Base-by-base conservation (phyloP, 2,329 filamentous ascomycete genomes). In the Colletotrichum incanum region DNA sequence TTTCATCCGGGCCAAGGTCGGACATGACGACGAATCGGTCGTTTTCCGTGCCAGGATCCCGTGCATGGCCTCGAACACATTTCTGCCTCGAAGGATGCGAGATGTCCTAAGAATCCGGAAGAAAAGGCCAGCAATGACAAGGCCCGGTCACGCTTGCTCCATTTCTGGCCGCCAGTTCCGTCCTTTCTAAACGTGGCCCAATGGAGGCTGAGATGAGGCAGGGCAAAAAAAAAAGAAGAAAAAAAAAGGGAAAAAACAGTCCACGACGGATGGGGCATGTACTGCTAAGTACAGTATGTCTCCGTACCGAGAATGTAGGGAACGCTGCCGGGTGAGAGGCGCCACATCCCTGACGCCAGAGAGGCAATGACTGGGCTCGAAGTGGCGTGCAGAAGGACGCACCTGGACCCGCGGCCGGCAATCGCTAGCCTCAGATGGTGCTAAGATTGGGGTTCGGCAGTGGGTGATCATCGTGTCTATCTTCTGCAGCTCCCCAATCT, bases 1-100 rank as follows among this genome's bases (percentile, higher is more conserved):
- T 69, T 54, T 20, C 65, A 45, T 62, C 49, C 37, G 64, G 68
- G 63, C 28, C 49, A 50, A 52, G 31, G 18, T 54, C n/a, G 69
- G 47, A 60, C 28, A 37, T 7, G n/a, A 26, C n/a, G 54, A 59
- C 52, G 23, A 43, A 31, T 56, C 59, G 59, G 70, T 37, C 59
- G 45, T 43, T 63, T 20, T 60, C 69, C 65, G 70, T 69, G 23
- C 65, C 26, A 55, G 59, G 65, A 49, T 69, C 59, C 65, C 70
- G 65, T 72, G 70, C 47, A 59, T 45, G 59, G 37, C 47, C 39
- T 65, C 65, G 58, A 72, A 60, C 65, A 69, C 39, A 28, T 8
- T 23, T 41, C 45, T 63, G 69, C 69, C 14, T 65, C 59, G 47
- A 54, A 70, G 14, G 20, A 59, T 63, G 59, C 26, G 52, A 64